These are phyloP conservation scores for Umbelopsis ramanniana DNA, from an alignment of 192 early-diverging fungal genomes.

Conservation along the genomic window DNA sequence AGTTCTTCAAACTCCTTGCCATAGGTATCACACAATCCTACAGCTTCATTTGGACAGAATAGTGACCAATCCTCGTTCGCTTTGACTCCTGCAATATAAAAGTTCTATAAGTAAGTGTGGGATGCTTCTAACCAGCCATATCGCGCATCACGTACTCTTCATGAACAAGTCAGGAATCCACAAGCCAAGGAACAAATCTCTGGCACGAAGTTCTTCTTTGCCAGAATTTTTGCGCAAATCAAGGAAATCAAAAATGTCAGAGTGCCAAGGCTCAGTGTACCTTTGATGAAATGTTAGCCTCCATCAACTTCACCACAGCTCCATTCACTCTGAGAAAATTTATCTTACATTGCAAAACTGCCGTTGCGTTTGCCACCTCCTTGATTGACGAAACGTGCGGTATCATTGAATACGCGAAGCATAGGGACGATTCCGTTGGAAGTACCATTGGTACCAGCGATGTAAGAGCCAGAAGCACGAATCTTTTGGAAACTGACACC, in stretches of 20 bases:
- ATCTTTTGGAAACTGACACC: conserved; percentile 96
- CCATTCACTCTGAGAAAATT: neutral
- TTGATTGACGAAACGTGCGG: conserved; percentile 96
- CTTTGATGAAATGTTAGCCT: conserved; percentile 24
- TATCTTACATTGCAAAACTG: conserved; percentile 84
- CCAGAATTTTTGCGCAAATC: conserved; percentile 97
- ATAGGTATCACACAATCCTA: conserved; percentile 83
- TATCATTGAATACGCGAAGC: conserved; percentile 97
- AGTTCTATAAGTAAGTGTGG: neutral
- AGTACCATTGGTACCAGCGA: conserved; percentile 95
- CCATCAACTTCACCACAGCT: neutral
- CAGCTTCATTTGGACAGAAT: conserved; percentile 93
- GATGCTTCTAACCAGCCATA: neutral
- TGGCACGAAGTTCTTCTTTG: conserved; percentile 93
- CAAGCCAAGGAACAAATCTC: conserved; percentile 94
- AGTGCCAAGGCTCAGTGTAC: conserved; percentile 98
- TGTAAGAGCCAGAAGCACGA: conserved; percentile 90
- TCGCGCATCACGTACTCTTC: conserved; percentile 58
- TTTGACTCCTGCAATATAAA: conserved; percentile 59
- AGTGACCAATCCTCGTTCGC: conserved; percentile 89
- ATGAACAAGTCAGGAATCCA: conserved; percentile 98
- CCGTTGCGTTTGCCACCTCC: conserved; percentile 97
- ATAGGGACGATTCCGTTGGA: conserved; percentile 98
- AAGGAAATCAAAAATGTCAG: conserved; percentile 94
- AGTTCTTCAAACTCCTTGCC: conserved; percentile 87